These are phyloP conservation scores for Tympanopsis confertula DNA, from an alignment of 2,329 filamentous ascomycete genomes.

Conservation along the genomic window DNA sequence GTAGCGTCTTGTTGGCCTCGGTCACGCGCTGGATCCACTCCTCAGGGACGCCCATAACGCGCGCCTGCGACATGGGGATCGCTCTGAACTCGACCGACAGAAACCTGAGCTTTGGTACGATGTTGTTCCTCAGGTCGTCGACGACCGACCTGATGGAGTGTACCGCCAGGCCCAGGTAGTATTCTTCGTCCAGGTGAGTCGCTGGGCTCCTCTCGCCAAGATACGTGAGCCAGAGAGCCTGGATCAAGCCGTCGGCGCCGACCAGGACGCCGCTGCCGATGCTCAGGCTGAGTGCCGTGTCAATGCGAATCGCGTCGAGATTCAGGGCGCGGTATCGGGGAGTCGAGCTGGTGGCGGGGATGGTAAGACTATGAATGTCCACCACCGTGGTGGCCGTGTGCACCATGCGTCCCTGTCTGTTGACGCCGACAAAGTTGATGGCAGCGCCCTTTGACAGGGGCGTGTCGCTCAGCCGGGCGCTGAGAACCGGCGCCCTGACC, in stretches of 20 bases:
- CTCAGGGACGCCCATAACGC: conserved; percentile 92
- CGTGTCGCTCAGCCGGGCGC: conserved; percentile 69
- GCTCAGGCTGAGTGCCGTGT: conserved; percentile 79
- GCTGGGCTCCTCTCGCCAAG: conserved; percentile 75
- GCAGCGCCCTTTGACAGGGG: conserved; percentile 85
- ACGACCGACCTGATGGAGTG: conserved; percentile 83
- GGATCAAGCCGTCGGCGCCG: conserved; percentile 78
- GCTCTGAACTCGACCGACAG: conserved; percentile 89
- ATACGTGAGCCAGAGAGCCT: conserved; percentile 93
- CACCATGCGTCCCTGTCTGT: conserved; percentile 85
- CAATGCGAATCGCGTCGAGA: conserved; percentile 90
- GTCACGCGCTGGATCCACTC: conserved; percentile 91
- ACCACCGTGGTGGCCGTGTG: conserved; percentile 90
- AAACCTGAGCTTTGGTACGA: conserved; percentile 73
- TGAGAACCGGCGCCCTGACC: conserved; percentile 87
- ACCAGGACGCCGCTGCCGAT: conserved; percentile 91
- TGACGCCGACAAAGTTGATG: conserved; percentile 96
- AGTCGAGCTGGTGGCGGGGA: conserved; percentile 83
- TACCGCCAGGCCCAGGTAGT: conserved; percentile 84
- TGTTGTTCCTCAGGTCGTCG: conserved; percentile 68
- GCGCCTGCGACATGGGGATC: conserved; percentile 91
- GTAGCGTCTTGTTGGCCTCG: conserved; percentile 75
- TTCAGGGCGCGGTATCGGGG: conserved; percentile 92
- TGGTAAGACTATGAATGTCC: conserved; percentile 92
- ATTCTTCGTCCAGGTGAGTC: conserved; percentile 82